These are phyloP conservation scores for Calonectria pseudoturangicola DNA, from an alignment of 2,329 filamentous ascomycete genomes.

Conservation along the genomic window DNA sequence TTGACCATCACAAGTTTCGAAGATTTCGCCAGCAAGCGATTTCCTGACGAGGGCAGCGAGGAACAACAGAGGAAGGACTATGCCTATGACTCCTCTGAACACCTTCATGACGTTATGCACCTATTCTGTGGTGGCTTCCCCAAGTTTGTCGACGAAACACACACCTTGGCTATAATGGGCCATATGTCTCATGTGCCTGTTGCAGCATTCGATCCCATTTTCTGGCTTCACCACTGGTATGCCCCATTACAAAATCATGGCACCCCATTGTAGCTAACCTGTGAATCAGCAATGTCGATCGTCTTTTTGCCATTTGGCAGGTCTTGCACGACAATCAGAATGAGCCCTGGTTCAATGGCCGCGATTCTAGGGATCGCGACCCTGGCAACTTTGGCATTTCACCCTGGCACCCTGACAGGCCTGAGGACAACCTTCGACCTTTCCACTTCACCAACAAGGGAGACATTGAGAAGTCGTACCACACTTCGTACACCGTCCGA, in stretches of 20 bases:
- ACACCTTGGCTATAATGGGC: slow-evolving; percentile 3
- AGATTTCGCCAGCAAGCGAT: slow-evolving; percentile 20
- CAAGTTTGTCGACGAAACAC: not conserved
- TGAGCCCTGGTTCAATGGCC: slow-evolving; percentile 18
- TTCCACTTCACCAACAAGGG: slow-evolving; percentile 11
- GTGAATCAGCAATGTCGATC: slow-evolving; percentile 20
- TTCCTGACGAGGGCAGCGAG: not conserved
- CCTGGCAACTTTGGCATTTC: slow-evolving; percentile 15
- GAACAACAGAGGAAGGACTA: not conserved
- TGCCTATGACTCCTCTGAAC: slow-evolving; percentile 1
- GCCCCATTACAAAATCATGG: not conserved
- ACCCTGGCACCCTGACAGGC: not conserved
- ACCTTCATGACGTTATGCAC: slow-evolving; percentile 22
- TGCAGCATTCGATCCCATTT: slow-evolving; percentile 43
- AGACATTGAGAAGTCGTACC: not conserved
- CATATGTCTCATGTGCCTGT: slow-evolving; percentile 39
- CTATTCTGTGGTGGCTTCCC: slow-evolving; percentile 7
- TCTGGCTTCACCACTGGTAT: slow-evolving; percentile 45
- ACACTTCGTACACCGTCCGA: not conserved
- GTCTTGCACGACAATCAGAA: not conserved
- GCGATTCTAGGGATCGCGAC: not conserved
- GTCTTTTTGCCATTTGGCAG: slow-evolving; percentile 29
- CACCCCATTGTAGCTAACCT: not conserved
- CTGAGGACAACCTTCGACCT: not conserved
- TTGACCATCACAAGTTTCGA: slow-evolving; percentile 21